A percentile compares a stretch with the other conserved stretches of the same genome.
These are phyloP conservation scores for Geosmithia putterillii DNA, from an alignment of 2,329 filamentous ascomycete genomes.

Conservation along the genomic window DNA sequence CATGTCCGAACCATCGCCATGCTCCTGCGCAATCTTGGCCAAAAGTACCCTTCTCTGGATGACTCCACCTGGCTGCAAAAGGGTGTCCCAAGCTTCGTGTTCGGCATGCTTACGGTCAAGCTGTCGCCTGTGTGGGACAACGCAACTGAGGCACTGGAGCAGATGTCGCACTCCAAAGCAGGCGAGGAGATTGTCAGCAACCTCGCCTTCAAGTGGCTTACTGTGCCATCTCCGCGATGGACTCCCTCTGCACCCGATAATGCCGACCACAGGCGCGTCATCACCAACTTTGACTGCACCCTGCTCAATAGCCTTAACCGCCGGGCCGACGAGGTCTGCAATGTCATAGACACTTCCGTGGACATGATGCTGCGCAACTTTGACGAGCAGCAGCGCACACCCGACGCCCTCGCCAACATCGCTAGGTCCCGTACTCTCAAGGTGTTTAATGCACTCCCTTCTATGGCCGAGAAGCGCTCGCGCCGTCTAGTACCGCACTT, in stretches of 20 bases:
- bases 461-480: slow-evolving; percentile 74
- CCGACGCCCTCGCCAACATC: slow-evolving; percentile 35
- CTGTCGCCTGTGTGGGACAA: slow-evolving; percentile 84
- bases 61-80: slow-evolving; percentile 53
- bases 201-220: slow-evolving; percentile 69
- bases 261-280: slow-evolving; percentile 21
- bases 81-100: slow-evolving; percentile 71
- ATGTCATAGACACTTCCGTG: slow-evolving; percentile 37
- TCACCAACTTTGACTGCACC: slow-evolving; percentile 76
- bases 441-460: slow-evolving; percentile 61
- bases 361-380: slow-evolving; percentile 52
- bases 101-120: slow-evolving; percentile 78
- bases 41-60: slow-evolving; percentile 46
- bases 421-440: slow-evolving; percentile 70
- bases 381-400: slow-evolving; percentile 46
- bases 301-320: slow-evolving; percentile 52
- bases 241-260: slow-evolving; percentile 25
- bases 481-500: slow-evolving; percentile 77
- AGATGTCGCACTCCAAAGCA: slow-evolving; percentile 55
- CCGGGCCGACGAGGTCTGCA: slow-evolving; percentile 36
- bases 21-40: slow-evolving; percentile 67
- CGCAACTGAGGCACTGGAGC: slow-evolving; percentile 60
- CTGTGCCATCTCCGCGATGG: slow-evolving; percentile 42
- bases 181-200: slow-evolving; percentile 64
- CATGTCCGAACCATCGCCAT: slow-evolving; percentile 70